Base-by-base conservation (phyloP, 2,329 filamentous ascomycete genomes). In the Teratosphaeria nubilosa region DNA sequence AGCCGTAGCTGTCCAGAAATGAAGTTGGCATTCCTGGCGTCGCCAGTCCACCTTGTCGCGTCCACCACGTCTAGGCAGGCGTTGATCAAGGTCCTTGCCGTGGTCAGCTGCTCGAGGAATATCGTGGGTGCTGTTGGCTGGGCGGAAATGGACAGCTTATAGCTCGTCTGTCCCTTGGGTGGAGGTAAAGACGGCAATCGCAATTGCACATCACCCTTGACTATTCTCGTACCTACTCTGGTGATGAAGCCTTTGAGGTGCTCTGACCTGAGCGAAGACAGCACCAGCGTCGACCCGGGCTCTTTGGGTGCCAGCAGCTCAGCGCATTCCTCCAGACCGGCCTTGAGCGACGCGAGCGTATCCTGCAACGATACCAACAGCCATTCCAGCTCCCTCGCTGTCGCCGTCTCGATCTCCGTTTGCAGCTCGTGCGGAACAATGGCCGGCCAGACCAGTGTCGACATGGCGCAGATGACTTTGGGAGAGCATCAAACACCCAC, bases 161-260 rank as follows among this genome's bases (percentile, higher is more conserved):
- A 82, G 64, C 73, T 77, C 32, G 72, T 68, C 9, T 78, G 73
- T 27, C 80, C 81, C 53, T 77, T 78, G 52, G 78, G 77, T 57
- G 77, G 78, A 64, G 80, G 76, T 51, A 89, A 79, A 58, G 86
- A 91, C 61, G 83, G 81, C 13, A 96, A 82, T 56, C 88, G 86
- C 37, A 96, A 81, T 69, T 88, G 84, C 61, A 95, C 81, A 61
- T 87, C 86, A 64, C 91, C 92, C 72, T 95, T 96, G 62, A 95
- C 87, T 63, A 99, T 87, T 55, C 87, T 85, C n/a, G 90, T 90
- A 45, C 94, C 94, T 37, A 95, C 84, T 56, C 94, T 84, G 1
- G 92, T 97, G 60, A 97, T 84, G 66, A 90, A 89, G 20, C 94
- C 94, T 73, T 99, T 99, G 62, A 97, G 85, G 64, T 83, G 85